These are phyloP conservation scores for Triticum monococcum DNA, from an alignment of 176 grass and related monocot species.

Conservation along the genomic window DNA sequence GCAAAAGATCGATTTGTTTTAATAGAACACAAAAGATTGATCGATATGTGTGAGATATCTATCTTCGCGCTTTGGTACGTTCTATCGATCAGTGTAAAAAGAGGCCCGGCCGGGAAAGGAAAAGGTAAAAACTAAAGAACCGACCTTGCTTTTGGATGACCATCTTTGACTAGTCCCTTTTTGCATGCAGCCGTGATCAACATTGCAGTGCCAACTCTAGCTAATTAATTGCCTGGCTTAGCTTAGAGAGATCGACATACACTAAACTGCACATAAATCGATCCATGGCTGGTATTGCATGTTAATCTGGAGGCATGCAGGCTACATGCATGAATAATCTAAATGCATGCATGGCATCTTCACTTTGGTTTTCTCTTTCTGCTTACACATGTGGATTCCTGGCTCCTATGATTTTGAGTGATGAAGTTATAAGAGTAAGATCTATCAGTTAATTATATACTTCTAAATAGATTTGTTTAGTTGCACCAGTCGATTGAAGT, in stretches of 20 bases:
- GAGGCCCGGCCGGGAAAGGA: conserved; percentile 22
- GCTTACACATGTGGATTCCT: background rate
- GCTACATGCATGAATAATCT: background rate
- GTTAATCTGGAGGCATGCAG: background rate
- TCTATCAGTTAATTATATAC: background rate
- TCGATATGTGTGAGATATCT: conserved; percentile 25
- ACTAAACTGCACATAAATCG: background rate
- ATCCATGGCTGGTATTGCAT: conserved; percentile 2
- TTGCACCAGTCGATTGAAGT: background rate
- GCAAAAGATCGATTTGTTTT: background rate
- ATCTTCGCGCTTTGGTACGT: conserved; percentile 40
- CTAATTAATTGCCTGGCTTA: background rate
- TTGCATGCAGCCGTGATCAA: background rate
- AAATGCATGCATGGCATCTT: background rate
- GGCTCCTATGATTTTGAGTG: background rate
- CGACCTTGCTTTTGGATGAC: conserved; percentile 47
- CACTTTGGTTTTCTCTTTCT: background rate
- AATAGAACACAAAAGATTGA: background rate
- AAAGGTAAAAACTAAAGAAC: conserved; percentile 50
- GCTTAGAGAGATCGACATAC: background rate
- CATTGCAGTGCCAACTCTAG: background rate
- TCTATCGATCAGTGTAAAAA: conserved; percentile 51
- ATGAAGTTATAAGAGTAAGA: background rate
- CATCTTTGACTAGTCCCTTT: conserved; percentile 47
- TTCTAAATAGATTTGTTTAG: background rate